A percentile compares a stretch with the other conserved stretches of the same genome.
Evolutionary conservation across 2,329 filamentous ascomycete genomes (phyloP).

Genomic region (Calonectria henricotiae): DNA sequence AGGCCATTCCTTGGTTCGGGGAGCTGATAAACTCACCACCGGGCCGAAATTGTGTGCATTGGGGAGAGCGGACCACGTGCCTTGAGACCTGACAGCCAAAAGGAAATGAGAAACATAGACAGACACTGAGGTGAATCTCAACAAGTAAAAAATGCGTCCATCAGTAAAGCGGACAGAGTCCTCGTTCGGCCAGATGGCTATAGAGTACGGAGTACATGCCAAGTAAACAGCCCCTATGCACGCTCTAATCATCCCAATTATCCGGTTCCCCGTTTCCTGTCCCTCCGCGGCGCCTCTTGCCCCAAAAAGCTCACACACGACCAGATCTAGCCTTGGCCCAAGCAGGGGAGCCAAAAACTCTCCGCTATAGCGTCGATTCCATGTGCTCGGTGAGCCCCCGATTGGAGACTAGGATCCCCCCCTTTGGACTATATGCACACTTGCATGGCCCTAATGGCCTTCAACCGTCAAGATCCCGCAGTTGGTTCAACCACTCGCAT

Average conservation of each 20-base stretch:
- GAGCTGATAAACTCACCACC: neutral
- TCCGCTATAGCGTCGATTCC: conserved; percentile 26
- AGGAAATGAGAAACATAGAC: neutral
- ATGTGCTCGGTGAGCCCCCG: conserved; percentile 14
- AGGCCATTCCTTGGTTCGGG: conserved; percentile 3
- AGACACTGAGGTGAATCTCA: neutral
- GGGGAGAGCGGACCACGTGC: neutral
- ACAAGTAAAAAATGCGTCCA: neutral
- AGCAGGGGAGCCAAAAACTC: conserved; percentile 27
- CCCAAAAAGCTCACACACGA: conserved; percentile 31
- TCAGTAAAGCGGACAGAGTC: conserved; percentile 14
- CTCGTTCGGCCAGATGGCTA: conserved; percentile 20
- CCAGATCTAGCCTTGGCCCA: conserved; percentile 28
- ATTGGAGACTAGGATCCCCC: conserved; percentile 19
- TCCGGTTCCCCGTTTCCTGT: conserved; percentile 35
- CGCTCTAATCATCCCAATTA: conserved; percentile 47
- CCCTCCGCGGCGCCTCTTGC: conserved; percentile 40
- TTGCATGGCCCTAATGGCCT: conserved; percentile 11
- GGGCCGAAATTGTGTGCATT: neutral
- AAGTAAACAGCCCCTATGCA: conserved; percentile 42
- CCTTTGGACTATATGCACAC: conserved; percentile 3
- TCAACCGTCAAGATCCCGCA: conserved; percentile 22
- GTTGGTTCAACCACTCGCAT: conserved; percentile 20
- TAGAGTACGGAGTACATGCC: conserved; percentile 31
- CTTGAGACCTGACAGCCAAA: neutral